Evolutionary conservation across 495 filamentous ascomycete genomes (phyloP).

Genomic region (Podospora conica): DNA sequence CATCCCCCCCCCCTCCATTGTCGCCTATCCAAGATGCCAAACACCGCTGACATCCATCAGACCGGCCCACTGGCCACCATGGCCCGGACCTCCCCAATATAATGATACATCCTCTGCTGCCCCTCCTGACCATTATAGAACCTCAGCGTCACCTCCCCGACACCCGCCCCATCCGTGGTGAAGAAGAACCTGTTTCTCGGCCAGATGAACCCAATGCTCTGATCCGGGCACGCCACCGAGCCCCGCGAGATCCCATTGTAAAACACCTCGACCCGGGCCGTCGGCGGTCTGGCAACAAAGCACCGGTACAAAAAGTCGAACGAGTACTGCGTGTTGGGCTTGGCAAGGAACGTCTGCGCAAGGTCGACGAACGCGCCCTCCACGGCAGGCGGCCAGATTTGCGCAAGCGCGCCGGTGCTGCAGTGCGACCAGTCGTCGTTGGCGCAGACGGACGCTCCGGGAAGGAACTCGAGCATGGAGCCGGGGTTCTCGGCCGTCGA

Average conservation of each 20-base stretch:
- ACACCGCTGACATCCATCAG: neutral
- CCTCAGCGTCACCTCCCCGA: neutral
- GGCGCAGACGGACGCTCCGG: neutral
- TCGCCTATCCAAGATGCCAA: neutral
- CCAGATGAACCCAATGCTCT: neutral
- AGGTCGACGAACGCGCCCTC: neutral
- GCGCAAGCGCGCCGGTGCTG: neutral
- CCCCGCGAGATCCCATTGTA: neutral
- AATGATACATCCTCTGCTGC: neutral
- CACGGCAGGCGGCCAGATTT: neutral
- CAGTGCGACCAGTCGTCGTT: neutral
- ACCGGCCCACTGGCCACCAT: neutral
- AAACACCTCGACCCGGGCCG: neutral
- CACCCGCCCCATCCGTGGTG: neutral
- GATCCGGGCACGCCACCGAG: neutral
- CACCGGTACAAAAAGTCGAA: neutral
- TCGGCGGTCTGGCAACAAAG: neutral
- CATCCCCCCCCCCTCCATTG: neutral
- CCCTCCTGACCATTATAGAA: neutral
- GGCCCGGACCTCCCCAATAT: neutral
- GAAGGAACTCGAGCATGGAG: neutral
- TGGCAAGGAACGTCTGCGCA: neutral
- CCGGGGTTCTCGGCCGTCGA: neutral
- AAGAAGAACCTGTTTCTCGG: neutral
- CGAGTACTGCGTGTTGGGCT: neutral